phyloP scores from a whole-genome alignment of 345 rosid genomes.

The Luvunga scandens region DNA sequence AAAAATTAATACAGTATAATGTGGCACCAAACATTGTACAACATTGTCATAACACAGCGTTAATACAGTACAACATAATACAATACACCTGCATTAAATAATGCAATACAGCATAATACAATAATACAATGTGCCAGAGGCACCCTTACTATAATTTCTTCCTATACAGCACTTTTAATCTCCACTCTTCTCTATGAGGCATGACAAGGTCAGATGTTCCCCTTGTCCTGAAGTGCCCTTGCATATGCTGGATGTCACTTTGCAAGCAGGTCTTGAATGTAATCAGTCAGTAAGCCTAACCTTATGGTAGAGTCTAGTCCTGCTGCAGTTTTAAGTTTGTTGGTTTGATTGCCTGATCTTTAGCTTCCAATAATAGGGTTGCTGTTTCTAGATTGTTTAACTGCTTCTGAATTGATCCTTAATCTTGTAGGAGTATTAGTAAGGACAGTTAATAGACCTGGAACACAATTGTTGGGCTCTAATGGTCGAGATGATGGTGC shows the following conservation, averaged over 20 bases:
- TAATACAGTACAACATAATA: too few relatives aligned
- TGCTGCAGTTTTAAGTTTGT: not conserved
- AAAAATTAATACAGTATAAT: too few relatives aligned
- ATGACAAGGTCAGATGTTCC: not conserved
- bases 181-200: not conserved
- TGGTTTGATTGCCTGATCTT: not conserved
- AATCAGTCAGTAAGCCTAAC: not conserved
- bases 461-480: slow-evolving; percentile 31
- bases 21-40: too few relatives aligned
- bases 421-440: slow-evolving; percentile 19
- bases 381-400: not conserved
- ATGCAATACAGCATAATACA: too few relatives aligned
- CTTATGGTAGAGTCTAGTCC: not conserved
- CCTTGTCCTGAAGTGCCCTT: not conserved
- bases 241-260: not conserved
- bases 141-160: not conserved
- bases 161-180: not conserved
- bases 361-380: not conserved
- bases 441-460: slow-evolving; percentile 24
- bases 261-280: not conserved
- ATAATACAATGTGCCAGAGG: too few relatives aligned
- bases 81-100: too few relatives aligned
- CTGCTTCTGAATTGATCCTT: not conserved
- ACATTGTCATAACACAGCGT: too few relatives aligned
- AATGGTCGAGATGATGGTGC: slow-evolving; percentile 48